phyloP scores from a whole-genome alignment of 1,284 basidiomycete genomes.

The Melampsora larici-populina region DNA sequence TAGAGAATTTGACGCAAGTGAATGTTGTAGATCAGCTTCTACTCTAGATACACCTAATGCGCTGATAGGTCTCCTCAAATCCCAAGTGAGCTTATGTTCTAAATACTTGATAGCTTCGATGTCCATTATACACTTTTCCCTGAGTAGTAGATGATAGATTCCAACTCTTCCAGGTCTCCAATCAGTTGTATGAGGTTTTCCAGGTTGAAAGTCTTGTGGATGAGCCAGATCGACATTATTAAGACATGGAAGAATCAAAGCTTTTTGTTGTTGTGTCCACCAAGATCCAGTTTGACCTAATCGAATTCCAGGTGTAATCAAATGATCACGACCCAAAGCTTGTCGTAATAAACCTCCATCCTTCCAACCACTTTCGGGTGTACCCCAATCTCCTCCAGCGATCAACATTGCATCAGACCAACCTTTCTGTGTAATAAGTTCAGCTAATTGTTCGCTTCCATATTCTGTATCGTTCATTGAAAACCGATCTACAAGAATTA shows the following conservation, averaged over 20 bases:
- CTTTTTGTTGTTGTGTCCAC: slow-evolving; percentile 19
- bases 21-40: slow-evolving; percentile 20
- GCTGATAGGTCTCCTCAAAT: slow-evolving; percentile 28
- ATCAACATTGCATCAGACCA: slow-evolving; percentile 36
- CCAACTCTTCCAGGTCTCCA: slow-evolving; percentile 29
- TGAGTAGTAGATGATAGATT: slow-evolving; percentile 34
- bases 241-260: slow-evolving; percentile 26
- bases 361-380: slow-evolving; percentile 19
- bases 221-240: slow-evolving; percentile 36
- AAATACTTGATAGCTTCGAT: slow-evolving; percentile 27
- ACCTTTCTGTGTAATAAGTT: slow-evolving; percentile 1
- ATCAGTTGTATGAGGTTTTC: slow-evolving; percentile 35
- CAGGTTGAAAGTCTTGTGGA: slow-evolving; percentile 29
- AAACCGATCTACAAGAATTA: slow-evolving; percentile 66
- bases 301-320: slow-evolving; percentile 29
- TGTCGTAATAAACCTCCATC: slow-evolving; percentile 18
- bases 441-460: slow-evolving; percentile 24
- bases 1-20: slow-evolving; percentile 21
- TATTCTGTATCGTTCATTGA: slow-evolving; percentile 9
- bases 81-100: slow-evolving; percentile 31
- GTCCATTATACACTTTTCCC: slow-evolving; percentile 31
- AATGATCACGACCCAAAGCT: slow-evolving; percentile 15
- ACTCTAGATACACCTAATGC: slow-evolving; percentile 16
- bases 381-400: slow-evolving; percentile 36
- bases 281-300: slow-evolving; percentile 26